These are phyloP conservation scores for Candida boleticola DNA, from an alignment of 805 yeast species.

Conservation along the genomic window DNA sequence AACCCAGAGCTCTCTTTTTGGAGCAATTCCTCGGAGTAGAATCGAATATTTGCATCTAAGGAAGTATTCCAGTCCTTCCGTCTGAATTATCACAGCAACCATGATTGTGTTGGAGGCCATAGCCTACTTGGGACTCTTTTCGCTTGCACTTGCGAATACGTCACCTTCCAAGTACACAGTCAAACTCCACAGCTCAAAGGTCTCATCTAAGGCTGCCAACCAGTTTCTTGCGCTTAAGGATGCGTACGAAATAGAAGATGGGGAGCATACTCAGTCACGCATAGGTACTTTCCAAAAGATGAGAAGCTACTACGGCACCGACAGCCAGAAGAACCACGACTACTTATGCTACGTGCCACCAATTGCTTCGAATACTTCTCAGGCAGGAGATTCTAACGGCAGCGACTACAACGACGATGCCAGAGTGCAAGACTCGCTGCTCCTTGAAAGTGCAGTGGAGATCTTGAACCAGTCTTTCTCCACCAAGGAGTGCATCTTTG, in stretches of 20 bases:
- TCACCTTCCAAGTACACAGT: conserved; percentile 14
- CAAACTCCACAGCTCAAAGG: conserved; percentile 13
- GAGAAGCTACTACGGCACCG: no score
- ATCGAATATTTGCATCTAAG: no score
- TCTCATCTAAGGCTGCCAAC: conserved; percentile 15
- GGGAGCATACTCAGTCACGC: conserved; percentile 2
- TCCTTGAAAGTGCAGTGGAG: conserved; percentile 16
- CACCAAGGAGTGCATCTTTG: conserved; percentile 20
- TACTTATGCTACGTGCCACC: conserved; percentile 2
- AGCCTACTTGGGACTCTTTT: not conserved
- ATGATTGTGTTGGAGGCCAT: not conserved
- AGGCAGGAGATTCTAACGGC: not conserved
- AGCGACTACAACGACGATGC: not conserved
- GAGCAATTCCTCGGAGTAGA: no score
- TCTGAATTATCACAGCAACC: no score
- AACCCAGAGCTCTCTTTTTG: no score
- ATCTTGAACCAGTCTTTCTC: conserved; percentile 16
- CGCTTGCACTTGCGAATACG: not conserved
- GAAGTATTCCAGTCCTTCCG: no score
- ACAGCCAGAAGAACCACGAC: not conserved
- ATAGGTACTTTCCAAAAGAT: not conserved
- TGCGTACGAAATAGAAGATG: no score
- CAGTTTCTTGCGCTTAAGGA: conserved; percentile 9
- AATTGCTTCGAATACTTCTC: not conserved
- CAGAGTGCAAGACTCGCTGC: conserved; percentile 12